phyloP scores from a whole-genome alignment of 1,284 basidiomycete genomes.

The Apiotrichum brassicae region DNA sequence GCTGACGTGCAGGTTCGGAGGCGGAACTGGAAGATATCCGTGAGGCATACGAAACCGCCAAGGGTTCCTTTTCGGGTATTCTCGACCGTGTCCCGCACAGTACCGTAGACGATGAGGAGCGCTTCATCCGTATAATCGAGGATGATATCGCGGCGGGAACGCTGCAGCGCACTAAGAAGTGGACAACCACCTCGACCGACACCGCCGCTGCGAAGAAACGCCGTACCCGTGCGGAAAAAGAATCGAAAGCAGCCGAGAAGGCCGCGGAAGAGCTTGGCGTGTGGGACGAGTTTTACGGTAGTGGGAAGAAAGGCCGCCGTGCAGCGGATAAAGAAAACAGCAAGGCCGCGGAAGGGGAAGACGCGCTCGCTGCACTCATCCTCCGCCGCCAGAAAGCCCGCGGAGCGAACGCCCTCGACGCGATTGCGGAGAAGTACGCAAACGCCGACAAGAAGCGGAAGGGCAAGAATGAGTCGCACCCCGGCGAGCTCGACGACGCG shows the following conservation, averaged over 20 bases:
- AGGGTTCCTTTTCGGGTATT: conserved; percentile 69
- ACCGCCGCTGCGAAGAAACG: conserved; percentile 67
- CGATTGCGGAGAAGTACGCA: conserved; percentile 71
- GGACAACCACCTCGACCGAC: conserved; percentile 63
- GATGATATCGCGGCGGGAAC: conserved; percentile 57
- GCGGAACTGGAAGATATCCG: conserved; percentile 76
- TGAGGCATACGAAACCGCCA: conserved; percentile 59
- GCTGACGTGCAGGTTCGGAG: conserved; percentile 57
- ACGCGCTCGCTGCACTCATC: conserved; percentile 73
- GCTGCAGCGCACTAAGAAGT: conserved; percentile 57
- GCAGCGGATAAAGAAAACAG: conserved; percentile 52
- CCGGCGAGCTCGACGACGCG: conserved; percentile 39
- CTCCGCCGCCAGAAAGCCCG: conserved; percentile 63
- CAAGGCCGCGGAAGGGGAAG: conserved; percentile 52
- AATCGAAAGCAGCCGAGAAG: conserved; percentile 77
- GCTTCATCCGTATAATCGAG: conserved; percentile 68
- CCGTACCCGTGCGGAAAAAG: conserved; percentile 65
- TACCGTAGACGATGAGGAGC: conserved; percentile 69
- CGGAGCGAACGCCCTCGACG: conserved; percentile 63
- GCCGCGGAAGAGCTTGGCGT: conserved; percentile 82
- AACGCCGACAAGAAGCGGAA: conserved; percentile 7
- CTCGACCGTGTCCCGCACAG: conserved; percentile 80
- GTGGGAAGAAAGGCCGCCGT: conserved; percentile 61
- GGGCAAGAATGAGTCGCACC: conserved; percentile 15
- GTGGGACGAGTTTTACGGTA: conserved; percentile 91